Conservation (phyloP, 176 grass and related monocot genomes). For the Oryza nivara region DNA sequence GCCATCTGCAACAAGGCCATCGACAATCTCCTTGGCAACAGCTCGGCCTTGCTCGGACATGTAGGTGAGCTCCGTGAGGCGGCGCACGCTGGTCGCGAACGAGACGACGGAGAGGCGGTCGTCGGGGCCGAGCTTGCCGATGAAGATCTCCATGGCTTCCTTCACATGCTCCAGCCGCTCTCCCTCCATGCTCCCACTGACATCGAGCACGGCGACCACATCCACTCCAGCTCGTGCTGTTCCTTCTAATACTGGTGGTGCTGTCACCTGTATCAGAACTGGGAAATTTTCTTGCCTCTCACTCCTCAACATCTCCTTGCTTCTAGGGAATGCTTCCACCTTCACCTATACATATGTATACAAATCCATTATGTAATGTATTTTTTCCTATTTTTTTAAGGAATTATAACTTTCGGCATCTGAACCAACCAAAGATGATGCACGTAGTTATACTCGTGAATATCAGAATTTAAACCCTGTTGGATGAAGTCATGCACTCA, state of each 20-base stretch:
- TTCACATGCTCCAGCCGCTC: background rate
- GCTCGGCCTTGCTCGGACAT: background rate
- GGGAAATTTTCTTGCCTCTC: background rate
- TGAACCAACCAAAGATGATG: no score
- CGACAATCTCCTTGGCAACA: no score
- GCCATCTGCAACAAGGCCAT: no score
- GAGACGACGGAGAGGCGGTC: constrained; percentile 38
- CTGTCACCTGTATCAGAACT: background rate
- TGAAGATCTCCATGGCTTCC: background rate
- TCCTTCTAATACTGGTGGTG: fast-evolving
- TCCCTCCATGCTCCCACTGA: background rate
- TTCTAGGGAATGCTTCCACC: no score
- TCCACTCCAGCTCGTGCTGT: background rate
- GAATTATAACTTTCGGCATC: no score
- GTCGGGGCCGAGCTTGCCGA: background rate
- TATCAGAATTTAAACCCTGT: no score
- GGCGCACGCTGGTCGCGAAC: background rate
- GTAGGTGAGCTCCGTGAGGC: background rate
- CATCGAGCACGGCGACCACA: constrained; percentile 21
- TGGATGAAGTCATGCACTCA: no score
- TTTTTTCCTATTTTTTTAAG: no score
- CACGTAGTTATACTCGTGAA: no score
- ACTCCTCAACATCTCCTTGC: no score
- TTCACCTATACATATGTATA: no score
- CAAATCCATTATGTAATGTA: no score